Evolutionary conservation across 1,284 basidiomycete genomes (phyloP).

Genomic region (Macrocybe sp.): DNA sequence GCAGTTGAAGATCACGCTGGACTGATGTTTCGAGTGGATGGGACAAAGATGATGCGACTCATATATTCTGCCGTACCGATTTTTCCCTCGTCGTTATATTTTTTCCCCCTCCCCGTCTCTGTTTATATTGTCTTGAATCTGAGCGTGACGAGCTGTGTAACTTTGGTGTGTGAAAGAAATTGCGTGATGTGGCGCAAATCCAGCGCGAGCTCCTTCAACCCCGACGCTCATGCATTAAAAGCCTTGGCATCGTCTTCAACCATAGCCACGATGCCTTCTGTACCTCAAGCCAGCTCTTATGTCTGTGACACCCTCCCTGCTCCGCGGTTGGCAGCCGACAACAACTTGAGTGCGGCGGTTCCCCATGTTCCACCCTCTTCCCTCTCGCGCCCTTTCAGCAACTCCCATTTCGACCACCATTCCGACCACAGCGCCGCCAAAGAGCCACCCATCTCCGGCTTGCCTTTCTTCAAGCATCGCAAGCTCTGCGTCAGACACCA

Average conservation of each 20-base stretch:
- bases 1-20: slow-evolving; percentile 86
- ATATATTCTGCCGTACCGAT: slow-evolving; percentile 8
- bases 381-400: slow-evolving; percentile 8
- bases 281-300: slow-evolving; percentile 23
- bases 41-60: slow-evolving; percentile 14
- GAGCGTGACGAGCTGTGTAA: slow-evolving; percentile 1
- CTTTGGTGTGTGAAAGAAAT: slow-evolving; percentile 20
- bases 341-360: slow-evolving; percentile 5
- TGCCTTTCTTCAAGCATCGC: slow-evolving; percentile 32
- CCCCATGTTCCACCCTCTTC: slow-evolving; percentile 21
- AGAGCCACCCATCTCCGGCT: slow-evolving; percentile 29
- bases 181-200: slow-evolving; percentile 38
- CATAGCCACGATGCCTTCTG: too few species aligned
- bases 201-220: slow-evolving; percentile 13
- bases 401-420: slow-evolving; percentile 14
- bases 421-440: slow-evolving; percentile 11
- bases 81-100: background rate
- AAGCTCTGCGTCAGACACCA: slow-evolving; percentile 91
- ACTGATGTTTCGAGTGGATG: slow-evolving; percentile 42
- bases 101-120: slow-evolving; percentile 1
- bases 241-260: too few species aligned
- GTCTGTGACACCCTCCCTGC: slow-evolving; percentile 73
- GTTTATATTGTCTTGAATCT: slow-evolving; percentile 10
- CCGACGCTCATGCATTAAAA: background rate
- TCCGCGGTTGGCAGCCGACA: slow-evolving; percentile 41